Evolutionary conservation across 192 early-diverging fungal species (phyloP).

Genomic region (Coemansia sp.): DNA sequence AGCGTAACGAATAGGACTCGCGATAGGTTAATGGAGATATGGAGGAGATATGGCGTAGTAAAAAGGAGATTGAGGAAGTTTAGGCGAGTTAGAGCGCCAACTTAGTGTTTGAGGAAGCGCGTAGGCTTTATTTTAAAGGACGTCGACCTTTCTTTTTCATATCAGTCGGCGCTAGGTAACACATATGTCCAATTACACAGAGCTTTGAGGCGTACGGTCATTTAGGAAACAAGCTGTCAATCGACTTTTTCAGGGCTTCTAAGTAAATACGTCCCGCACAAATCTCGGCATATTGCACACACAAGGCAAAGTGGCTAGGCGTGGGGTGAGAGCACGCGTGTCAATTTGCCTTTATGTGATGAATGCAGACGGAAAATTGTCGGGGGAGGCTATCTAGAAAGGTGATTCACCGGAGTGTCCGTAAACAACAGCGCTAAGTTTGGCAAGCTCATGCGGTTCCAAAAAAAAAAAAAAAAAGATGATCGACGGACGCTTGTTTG

Average conservation of each 20-base stretch:
- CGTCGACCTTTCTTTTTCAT: not conserved
- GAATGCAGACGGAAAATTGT: not conserved
- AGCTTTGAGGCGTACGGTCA: not conserved
- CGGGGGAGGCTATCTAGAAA: not conserved
- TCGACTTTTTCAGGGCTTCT: not conserved
- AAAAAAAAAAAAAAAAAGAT: not conserved
- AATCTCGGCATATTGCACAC: not conserved
- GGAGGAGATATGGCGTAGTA: not conserved
- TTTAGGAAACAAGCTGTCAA: not conserved
- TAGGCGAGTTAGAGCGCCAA: not conserved
- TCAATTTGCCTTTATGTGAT: not conserved
- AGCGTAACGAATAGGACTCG: not conserved
- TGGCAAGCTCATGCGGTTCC: not conserved
- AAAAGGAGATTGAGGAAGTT: not conserved
- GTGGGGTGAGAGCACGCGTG: not conserved
- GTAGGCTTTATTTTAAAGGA: not conserved
- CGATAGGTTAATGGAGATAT: not conserved
- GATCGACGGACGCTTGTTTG: not conserved
- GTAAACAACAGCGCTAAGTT: not conserved
- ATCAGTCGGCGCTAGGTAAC: not conserved
- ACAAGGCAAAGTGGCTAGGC: not conserved
- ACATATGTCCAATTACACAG: not conserved
- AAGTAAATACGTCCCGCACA: not conserved
- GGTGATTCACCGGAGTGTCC: not conserved
- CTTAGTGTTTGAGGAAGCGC: too few species aligned